Conservation (phyloP, 805 yeast genomes). For the Yarrowia alimentaria region DNA sequence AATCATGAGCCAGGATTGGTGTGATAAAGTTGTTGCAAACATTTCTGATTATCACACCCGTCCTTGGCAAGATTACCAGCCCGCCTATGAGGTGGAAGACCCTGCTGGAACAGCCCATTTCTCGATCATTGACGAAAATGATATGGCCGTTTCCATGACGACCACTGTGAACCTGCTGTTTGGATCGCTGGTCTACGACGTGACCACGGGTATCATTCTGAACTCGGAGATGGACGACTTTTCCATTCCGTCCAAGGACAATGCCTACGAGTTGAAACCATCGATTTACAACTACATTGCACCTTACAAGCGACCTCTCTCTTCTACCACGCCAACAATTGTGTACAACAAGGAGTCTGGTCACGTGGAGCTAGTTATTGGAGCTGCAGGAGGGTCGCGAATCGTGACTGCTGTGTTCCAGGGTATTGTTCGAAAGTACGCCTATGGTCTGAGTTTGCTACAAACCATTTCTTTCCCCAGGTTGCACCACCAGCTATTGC, state of each 20-base stretch:
- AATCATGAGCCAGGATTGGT: conserved; percentile 58
- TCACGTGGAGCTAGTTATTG: conserved; percentile 64
- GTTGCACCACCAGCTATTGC: conserved; percentile 84
- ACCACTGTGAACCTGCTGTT: conserved; percentile 82
- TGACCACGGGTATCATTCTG: conserved; percentile 73
- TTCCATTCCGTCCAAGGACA: conserved; percentile 63
- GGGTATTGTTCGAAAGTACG: conserved; percentile 66
- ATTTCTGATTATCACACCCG: conserved; percentile 60
- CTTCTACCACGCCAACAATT: conserved; percentile 78
- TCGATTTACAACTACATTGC: conserved; percentile 73
- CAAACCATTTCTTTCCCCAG: conserved; percentile 78
- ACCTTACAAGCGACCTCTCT: conserved; percentile 79
- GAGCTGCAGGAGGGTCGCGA: conserved; percentile 93
- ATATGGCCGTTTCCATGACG: conserved; percentile 82
- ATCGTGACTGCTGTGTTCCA: conserved; percentile 81
- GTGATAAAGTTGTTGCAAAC: conserved; percentile 47
- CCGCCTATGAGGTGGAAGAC: conserved; percentile 72
- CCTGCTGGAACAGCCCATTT: conserved; percentile 91
- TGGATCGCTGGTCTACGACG: conserved; percentile 82
- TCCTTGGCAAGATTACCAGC: conserved; percentile 71
- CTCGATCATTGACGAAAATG: conserved; percentile 68
- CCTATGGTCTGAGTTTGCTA: conserved; percentile 56
- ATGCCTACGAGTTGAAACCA: conserved; percentile 79
- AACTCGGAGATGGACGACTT: conserved; percentile 96
- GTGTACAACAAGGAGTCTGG: conserved; percentile 44